Conservation (phyloP, 2,329 filamentous ascomycete genomes). For the Penicillium italicum region DNA sequence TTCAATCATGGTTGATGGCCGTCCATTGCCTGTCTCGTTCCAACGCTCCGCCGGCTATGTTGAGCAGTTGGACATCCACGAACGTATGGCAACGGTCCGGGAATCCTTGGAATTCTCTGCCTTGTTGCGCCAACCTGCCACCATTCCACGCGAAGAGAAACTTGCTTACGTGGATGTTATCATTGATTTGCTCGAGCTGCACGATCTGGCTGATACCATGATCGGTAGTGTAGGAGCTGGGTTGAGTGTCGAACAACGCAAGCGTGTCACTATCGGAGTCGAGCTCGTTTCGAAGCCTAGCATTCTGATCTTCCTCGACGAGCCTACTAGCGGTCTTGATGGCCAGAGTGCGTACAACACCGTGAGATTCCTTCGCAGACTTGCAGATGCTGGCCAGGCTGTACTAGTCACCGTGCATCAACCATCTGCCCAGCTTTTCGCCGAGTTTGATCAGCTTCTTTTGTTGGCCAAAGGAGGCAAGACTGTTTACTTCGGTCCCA, state of each 20-base stretch:
- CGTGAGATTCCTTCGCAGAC: constrained; percentile 62
- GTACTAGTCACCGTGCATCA: constrained; percentile 70
- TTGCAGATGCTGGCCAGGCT: constrained; percentile 62
- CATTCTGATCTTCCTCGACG: constrained; percentile 65
- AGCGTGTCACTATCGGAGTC: constrained; percentile 68
- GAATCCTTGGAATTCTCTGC: constrained; percentile 66
- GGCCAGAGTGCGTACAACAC: constrained; percentile 65
- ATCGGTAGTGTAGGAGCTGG: constrained; percentile 46
- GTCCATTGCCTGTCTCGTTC: constrained; percentile 57
- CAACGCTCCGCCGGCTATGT: constrained; percentile 66
- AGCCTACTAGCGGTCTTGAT: constrained; percentile 67
- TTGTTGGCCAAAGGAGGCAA: constrained; percentile 65
- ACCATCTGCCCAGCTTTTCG: constrained; percentile 62
- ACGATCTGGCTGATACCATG: constrained; percentile 62
- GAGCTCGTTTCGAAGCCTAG: constrained; percentile 67
- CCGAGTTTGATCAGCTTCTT: constrained; percentile 68
- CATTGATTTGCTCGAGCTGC: constrained; percentile 60
- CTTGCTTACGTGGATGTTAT: constrained; percentile 62
- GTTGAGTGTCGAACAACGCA: constrained; percentile 62
- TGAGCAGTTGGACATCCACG: constrained; percentile 66
- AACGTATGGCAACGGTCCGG: constrained; percentile 61
- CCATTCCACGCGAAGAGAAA: constrained; percentile 55
- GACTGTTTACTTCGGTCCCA: constrained; percentile 65
- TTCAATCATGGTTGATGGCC: constrained; percentile 64
- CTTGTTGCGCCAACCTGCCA: constrained; percentile 55